Percentiles rank a stretch among this genome's conserved stretches.
phyloP scores from a whole-genome alignment of 1,139 yeast genomes.

The Pichiaceae sp. region DNA sequence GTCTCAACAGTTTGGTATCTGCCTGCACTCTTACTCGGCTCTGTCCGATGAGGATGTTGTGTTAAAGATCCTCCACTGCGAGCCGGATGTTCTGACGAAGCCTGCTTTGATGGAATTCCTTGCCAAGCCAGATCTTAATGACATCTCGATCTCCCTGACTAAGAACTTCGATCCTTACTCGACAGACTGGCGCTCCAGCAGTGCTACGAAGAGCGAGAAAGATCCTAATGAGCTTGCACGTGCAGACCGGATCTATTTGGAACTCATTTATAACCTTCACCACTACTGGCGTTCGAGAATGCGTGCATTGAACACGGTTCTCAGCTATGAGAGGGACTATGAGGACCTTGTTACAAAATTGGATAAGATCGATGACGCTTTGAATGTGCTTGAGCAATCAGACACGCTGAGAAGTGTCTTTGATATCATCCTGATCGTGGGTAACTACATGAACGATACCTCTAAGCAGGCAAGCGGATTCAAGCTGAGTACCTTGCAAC shows the following conservation, averaged over 20 bases:
- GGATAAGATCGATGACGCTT: conserved; percentile 56
- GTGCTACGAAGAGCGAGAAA: conserved; percentile 49
- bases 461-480: conserved; percentile 78
- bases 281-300: conserved; percentile 78
- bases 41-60: conserved; percentile 58
- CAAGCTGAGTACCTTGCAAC: conserved; percentile 63
- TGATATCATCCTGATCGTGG: conserved; percentile 72
- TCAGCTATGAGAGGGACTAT: conserved; percentile 62
- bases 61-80: conserved; percentile 60
- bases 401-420: conserved; percentile 55
- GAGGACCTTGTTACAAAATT: conserved; percentile 55
- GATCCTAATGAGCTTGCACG: conserved; percentile 69
- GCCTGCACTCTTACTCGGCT: conserved; percentile 70
- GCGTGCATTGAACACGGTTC: conserved; percentile 55
- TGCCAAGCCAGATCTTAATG: conserved; percentile 61
- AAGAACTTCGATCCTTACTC: conserved; percentile 69
- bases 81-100: conserved; percentile 58
- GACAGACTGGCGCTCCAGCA: conserved; percentile 39
- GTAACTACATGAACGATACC: conserved; percentile 77
- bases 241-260: conserved; percentile 68
- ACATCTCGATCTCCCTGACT: conserved; percentile 58
- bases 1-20: conserved; percentile 88
- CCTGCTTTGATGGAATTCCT: conserved; percentile 75
- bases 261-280: conserved; percentile 63
- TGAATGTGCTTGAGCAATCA: conserved; percentile 51